phyloP scores from a whole-genome alignment of 176 grass and related monocot species.

The Carex myosuroides region DNA sequence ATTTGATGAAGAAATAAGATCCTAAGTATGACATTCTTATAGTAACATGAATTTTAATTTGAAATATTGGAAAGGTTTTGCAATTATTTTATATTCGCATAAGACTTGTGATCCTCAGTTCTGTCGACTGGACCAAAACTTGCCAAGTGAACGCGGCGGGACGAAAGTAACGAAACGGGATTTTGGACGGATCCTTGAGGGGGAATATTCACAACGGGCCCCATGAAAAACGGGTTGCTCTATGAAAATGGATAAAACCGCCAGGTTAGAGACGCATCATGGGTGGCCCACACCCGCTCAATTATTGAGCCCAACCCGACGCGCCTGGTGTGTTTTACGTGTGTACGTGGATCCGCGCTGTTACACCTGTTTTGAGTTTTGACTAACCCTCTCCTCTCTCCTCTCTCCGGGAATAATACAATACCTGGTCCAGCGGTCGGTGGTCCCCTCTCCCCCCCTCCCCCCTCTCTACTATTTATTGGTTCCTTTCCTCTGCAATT shows the following conservation, averaged over 20 bases:
- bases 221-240: too few relatives aligned
- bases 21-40: too few relatives aligned
- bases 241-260: background rate
- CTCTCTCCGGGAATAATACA: background rate
- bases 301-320: slow-evolving; percentile 3
- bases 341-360: slow-evolving; percentile 17
- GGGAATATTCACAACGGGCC: background rate
- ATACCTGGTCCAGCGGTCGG: background rate
- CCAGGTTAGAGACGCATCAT: background rate
- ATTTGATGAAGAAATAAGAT: too few relatives aligned
- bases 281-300: background rate
- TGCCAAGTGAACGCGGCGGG: background rate
- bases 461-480: background rate
- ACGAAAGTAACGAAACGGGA: background rate
- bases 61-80: too few relatives aligned
- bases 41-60: too few relatives aligned
- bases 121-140: background rate
- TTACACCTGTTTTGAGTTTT: background rate
- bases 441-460: too few relatives aligned
- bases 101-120: too few relatives aligned
- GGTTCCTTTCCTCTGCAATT: background rate
- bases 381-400: background rate
- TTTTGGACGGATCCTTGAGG: background rate
- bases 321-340: background rate
- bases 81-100: too few relatives aligned